These are phyloP conservation scores for Podaxis sp. DNA, from an alignment of 768 basidiomycete species.

Conservation along the genomic window DNA sequence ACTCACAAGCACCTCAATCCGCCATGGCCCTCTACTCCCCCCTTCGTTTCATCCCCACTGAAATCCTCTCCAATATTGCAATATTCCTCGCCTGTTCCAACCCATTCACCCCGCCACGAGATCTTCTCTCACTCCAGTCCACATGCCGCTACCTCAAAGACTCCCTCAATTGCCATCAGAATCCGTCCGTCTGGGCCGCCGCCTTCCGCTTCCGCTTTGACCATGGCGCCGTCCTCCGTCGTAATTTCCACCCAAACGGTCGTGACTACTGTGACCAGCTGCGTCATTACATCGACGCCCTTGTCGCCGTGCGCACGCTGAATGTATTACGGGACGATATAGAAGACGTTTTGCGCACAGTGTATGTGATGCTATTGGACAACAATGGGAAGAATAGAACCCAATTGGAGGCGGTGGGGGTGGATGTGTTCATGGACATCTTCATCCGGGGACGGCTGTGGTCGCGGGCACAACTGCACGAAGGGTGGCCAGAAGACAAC, in stretches of 20 bases:
- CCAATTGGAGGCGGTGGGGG: slow-evolving; percentile 54
- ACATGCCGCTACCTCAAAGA: slow-evolving; percentile 40
- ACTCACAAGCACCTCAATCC: slow-evolving; percentile 16
- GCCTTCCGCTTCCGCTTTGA: slow-evolving; percentile 64
- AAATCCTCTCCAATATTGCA: slow-evolving; percentile 53
- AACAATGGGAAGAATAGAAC: slow-evolving; percentile 65
- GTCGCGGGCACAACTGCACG: slow-evolving; percentile 29
- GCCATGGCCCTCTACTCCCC: slow-evolving; percentile 18
- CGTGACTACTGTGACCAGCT: slow-evolving; percentile 36
- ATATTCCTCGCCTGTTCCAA: slow-evolving; percentile 42
- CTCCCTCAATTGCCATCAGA: slow-evolving; percentile 29
- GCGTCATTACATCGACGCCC: slow-evolving; percentile 33
- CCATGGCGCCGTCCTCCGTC: slow-evolving; percentile 44
- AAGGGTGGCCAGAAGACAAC: slow-evolving; percentile 62
- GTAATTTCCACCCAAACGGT: slow-evolving; percentile 40
- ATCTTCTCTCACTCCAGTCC: slow-evolving; percentile 48
- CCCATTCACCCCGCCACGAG: slow-evolving; percentile 45
- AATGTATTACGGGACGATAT: slow-evolving; percentile 26
- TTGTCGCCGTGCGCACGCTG: slow-evolving; percentile 36
- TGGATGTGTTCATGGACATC: slow-evolving; percentile 43
- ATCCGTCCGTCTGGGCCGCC: slow-evolving; percentile 45
- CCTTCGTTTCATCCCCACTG: slow-evolving; percentile 32
- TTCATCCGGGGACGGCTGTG: slow-evolving; percentile 50
- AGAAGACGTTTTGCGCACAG: slow-evolving; percentile 20
- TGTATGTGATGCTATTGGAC: slow-evolving; percentile 59